Evolutionary conservation across 495 filamentous ascomycete genomes (phyloP).

Genomic region (Hypoxylon perforatum): DNA sequence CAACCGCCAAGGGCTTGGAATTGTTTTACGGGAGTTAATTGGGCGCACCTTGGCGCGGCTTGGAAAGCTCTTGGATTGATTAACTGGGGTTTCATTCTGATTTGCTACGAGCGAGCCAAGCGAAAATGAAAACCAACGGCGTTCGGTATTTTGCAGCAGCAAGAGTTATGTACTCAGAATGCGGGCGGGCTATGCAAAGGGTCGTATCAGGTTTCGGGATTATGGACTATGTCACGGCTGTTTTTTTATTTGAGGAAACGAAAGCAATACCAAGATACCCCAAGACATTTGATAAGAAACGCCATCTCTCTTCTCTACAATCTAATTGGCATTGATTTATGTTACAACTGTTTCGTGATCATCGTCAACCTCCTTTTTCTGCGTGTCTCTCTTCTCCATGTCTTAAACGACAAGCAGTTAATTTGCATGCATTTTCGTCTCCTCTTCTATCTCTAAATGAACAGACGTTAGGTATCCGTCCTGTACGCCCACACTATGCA

Average conservation of each 20-base stretch:
- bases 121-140: conserved; percentile 10
- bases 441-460: conserved; percentile 2
- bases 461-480: neutral
- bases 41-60: conserved; percentile 29
- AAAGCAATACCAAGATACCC: conserved; percentile 38
- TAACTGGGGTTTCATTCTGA: neutral
- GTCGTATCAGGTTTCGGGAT: neutral
- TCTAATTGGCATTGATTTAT: conserved; percentile 20
- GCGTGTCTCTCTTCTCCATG: conserved; percentile 4
- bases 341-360: conserved; percentile 14
- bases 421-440: conserved; percentile 3
- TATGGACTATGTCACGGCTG: conserved; percentile 1
- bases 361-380: neutral
- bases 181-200: conserved; percentile 15
- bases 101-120: conserved; percentile 15
- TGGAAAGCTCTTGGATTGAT: conserved; percentile 24
- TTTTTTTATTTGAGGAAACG: conserved; percentile 16
- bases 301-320: conserved; percentile 21
- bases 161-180: neutral
- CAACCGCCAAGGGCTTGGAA: conserved; percentile 17
- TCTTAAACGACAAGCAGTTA: neutral
- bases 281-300: conserved; percentile 27
- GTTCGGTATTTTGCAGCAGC: too few relatives aligned
- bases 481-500: neutral
- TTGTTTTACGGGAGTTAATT: conserved; percentile 21